Percentiles rank a stretch among this genome's conserved stretches.
Evolutionary conservation across 768 basidiomycete species (phyloP).

Genomic region (Saitozyma sp.): DNA sequence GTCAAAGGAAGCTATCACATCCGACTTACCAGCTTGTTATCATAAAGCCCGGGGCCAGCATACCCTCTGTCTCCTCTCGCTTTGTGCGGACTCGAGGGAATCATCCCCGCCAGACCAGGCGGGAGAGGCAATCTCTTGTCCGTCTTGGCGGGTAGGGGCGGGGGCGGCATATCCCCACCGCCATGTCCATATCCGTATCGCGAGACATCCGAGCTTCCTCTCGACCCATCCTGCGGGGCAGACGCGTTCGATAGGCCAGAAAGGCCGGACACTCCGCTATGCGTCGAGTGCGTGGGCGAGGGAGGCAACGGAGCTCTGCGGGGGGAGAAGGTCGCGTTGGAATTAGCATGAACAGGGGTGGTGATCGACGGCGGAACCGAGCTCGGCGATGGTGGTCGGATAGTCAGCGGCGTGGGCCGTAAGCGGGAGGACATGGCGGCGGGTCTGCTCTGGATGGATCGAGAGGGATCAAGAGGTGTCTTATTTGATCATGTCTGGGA

Average conservation of each 20-base stretch:
- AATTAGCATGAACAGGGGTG: no score
- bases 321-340: neutral
- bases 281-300: slow-evolving; percentile 19
- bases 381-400: no score
- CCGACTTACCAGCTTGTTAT: slow-evolving; percentile 48
- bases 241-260: slow-evolving; percentile 1
- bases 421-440: no score
- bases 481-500: no score
- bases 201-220: slow-evolving; percentile 15
- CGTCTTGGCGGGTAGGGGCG: slow-evolving; percentile 19
- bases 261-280: slow-evolving; percentile 8
- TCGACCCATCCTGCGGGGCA: neutral
- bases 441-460: no score
- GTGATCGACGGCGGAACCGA: no score
- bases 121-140: slow-evolving; percentile 20
- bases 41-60: slow-evolving; percentile 34
- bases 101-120: slow-evolving; percentile 1
- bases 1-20: no score
- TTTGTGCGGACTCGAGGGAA: slow-evolving; percentile 15
- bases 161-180: neutral
- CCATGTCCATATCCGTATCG: neutral
- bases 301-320: slow-evolving; percentile 15
- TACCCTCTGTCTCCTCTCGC: slow-evolving; percentile 5
- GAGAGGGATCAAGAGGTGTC: no score
- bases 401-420: no score